These are phyloP conservation scores for Hapsidospora chrysogenum DNA, from an alignment of 495 filamentous ascomycete genomes.

Conservation along the genomic window DNA sequence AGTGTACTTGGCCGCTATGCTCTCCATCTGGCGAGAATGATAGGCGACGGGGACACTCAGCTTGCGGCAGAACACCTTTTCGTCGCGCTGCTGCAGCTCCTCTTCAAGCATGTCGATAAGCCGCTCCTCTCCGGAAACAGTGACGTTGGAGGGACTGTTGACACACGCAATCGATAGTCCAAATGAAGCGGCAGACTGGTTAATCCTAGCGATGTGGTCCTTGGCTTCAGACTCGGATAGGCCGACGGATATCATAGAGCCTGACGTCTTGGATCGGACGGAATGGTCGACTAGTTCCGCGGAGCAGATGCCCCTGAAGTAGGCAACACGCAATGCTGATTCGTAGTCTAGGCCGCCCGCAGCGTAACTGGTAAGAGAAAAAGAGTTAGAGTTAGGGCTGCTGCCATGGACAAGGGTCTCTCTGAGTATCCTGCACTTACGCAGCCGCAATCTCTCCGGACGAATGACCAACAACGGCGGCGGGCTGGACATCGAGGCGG, in stretches of 20 bases:
- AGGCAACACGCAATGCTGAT: constrained; percentile 27
- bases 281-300: constrained; percentile 8
- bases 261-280: too few species aligned
- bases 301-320: constrained; percentile 15
- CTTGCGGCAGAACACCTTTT: constrained; percentile 30
- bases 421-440: too few species aligned
- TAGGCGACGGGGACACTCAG: constrained; percentile 24
- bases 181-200: too few species aligned
- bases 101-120: constrained; percentile 16
- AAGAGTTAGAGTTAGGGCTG: too few species aligned
- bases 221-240: constrained; percentile 12
- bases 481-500: constrained; percentile 25
- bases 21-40: constrained; percentile 22
- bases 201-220: too few species aligned
- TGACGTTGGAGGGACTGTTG: constrained; percentile 29
- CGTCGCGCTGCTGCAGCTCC: constrained; percentile 11
- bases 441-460: constrained; percentile 40
- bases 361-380: constrained; percentile 19
- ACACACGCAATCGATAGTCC: constrained; percentile 22
- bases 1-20: constrained; percentile 20
- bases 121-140: constrained; percentile 21
- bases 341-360: constrained; percentile 19
- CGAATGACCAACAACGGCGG: constrained; percentile 39
- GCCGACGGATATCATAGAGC: constrained; percentile 27
- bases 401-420: too few species aligned